These are phyloP conservation scores for Nemania sp. DNA, from an alignment of 2,329 filamentous ascomycete genomes.

Conservation along the genomic window DNA sequence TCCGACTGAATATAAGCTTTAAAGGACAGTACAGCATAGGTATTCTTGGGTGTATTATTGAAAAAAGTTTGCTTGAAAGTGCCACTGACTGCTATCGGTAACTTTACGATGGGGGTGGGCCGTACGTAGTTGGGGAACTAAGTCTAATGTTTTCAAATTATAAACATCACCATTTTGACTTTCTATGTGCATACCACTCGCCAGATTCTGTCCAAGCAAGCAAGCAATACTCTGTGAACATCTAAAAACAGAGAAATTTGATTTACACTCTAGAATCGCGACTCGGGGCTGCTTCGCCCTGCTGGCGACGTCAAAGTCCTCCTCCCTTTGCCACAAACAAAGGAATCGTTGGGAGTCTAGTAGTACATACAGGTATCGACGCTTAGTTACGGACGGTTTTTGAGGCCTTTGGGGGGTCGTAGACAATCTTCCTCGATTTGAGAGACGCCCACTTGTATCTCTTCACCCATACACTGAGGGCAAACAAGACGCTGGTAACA, in stretches of 20 bases:
- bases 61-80: not conserved
- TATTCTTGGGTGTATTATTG: not conserved
- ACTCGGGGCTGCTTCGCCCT: slow-evolving; percentile 49
- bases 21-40: not conserved
- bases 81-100: not conserved
- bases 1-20: not conserved
- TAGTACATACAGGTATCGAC: slow-evolving; percentile 49
- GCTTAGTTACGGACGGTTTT: slow-evolving; percentile 63
- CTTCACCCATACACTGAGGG: slow-evolving; percentile 96
- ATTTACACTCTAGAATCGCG: slow-evolving; percentile 58
- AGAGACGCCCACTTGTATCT: slow-evolving; percentile 98
- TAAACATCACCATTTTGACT: slow-evolving; percentile 32
- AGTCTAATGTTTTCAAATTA: slow-evolving; percentile 3
- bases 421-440: slow-evolving; percentile 94
- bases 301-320: slow-evolving; percentile 44
- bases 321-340: slow-evolving; percentile 48
- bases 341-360: slow-evolving; percentile 50
- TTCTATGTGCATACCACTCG: slow-evolving; percentile 35
- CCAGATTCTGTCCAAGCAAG: slow-evolving; percentile 32
- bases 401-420: slow-evolving; percentile 77
- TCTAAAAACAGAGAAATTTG: slow-evolving; percentile 53
- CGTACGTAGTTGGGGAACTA: not conserved
- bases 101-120: not conserved
- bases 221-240: slow-evolving; percentile 43
- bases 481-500: slow-evolving; percentile 81